Base-by-base conservation (phyloP, 768 basidiomycete genomes). In the Boletus speciosus region DNA sequence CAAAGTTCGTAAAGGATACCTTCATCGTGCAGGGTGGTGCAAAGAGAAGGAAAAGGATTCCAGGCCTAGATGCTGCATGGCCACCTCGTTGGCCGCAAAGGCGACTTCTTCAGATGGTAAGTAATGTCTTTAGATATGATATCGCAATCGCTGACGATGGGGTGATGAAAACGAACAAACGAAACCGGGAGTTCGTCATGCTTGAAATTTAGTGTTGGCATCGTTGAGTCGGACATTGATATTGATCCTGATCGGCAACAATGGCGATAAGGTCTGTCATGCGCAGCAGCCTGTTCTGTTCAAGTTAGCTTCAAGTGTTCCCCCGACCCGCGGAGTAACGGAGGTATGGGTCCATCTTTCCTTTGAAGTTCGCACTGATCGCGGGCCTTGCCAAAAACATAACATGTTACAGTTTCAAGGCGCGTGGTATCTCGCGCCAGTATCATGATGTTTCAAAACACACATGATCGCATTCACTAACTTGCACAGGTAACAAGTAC, bases 61-160 rank as follows among this genome's bases (percentile, higher is more conserved):
- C 21, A 32, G 31, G 34, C 11, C 14, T 31, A 32, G 21, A 36
- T 39, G 12, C 23, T 23, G 23, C 55, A 37, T 56, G 55, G 54
- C 39, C 9, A 23, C 45, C 47, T 57, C 56, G 56, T 57, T 57
- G 55, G 34, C 51, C 32, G 40, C 35, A 14, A 23, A 44, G n/a
- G 31, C 5, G 12, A 16, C 35, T 21, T 14, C 50, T 54, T 29
- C 12, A 31, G 37, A 54, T 36, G 53, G 53, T 27, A 54, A 51
- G 53, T 27, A 54, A 51, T 12, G 8, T 19, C 11, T 15, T 0
- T 1, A 29, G 42, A 55, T 45, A 55, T 44, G 25, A 46, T 21
- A 54, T 38, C 38, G 10, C 36, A 3, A 19, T 44, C 47, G 8
- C 37, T 10, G 27, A n/a, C 9, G 23, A 25, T 37, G 6, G 45